A percentile compares a stretch with the other conserved stretches of the same genome.
Conservation (phyloP, 2,329 filamentous ascomycete genomes). For the Stagonosporopsis rhizophila region DNA sequence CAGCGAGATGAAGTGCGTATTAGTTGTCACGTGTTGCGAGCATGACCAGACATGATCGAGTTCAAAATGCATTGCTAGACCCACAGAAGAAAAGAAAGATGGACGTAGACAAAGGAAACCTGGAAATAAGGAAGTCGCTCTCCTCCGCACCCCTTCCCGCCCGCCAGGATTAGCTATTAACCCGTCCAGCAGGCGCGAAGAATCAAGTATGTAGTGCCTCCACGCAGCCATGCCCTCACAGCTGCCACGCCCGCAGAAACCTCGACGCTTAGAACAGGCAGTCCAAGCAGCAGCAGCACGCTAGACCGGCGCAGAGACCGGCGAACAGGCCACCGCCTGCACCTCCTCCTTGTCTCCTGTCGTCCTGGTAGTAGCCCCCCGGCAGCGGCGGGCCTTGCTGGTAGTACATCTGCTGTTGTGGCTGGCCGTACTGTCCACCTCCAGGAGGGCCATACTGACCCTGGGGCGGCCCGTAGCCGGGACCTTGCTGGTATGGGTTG, state of each 20-base stretch:
- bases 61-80: neutral
- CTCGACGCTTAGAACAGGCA: conserved; percentile 53
- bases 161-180: conserved; percentile 17
- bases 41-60: neutral
- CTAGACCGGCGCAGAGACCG: conserved; percentile 54
- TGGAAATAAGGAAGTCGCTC: neutral
- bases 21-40: conserved; percentile 1
- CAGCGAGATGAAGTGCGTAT: neutral
- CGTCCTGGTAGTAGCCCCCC: conserved; percentile 50
- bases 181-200: conserved; percentile 21
- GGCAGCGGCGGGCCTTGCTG: conserved; percentile 37
- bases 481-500: conserved; percentile 31
- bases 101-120: neutral
- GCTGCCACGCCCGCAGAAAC: neutral
- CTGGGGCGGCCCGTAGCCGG: conserved; percentile 29
- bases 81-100: conserved; percentile 5
- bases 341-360: conserved; percentile 39
- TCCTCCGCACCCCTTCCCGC: conserved; percentile 6
- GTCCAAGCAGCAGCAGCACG: conserved; percentile 62
- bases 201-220: conserved; percentile 7
- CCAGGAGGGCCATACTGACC: conserved; percentile 34
- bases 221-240: neutral
- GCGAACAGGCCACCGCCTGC: conserved; percentile 51
- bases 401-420: conserved; percentile 48
- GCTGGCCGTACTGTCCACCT: conserved; percentile 39